Evolutionary conservation across 2,329 filamentous ascomycete species (phyloP).

Genomic region (Thelonectria olida): DNA sequence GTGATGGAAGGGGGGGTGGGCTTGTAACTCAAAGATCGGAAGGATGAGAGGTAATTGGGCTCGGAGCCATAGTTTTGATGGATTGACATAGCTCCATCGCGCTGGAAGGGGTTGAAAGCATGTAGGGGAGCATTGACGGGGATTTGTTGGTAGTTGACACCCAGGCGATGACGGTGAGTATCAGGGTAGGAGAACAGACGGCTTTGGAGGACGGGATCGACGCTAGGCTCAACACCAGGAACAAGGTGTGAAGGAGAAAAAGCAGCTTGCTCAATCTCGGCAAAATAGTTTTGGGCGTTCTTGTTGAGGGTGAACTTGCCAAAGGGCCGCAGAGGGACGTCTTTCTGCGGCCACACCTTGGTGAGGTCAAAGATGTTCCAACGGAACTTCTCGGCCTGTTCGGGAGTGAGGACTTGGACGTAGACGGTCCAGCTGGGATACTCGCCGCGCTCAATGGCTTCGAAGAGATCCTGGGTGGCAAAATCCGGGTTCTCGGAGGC

Average conservation of each 20-base stretch:
- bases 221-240: conserved; percentile 68
- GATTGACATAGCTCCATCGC: conserved; percentile 76
- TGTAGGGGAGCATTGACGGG: conserved; percentile 67
- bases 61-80: conserved; percentile 71
- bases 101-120: conserved; percentile 74
- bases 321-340: conserved; percentile 71
- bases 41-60: conserved; percentile 65
- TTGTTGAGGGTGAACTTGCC: conserved; percentile 74
- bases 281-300: conserved; percentile 69
- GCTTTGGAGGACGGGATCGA: conserved; percentile 69
- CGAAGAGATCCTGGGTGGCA: conserved; percentile 70
- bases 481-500: conserved; percentile 69
- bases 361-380: conserved; percentile 78
- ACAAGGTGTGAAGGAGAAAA: conserved; percentile 74
- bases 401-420: conserved; percentile 70
- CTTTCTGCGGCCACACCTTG: conserved; percentile 75
- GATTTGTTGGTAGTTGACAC: conserved; percentile 71
- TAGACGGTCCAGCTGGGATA: conserved; percentile 71
- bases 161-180: conserved; percentile 74
- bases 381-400: conserved; percentile 69
- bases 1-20: conserved; percentile 50
- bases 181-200: conserved; percentile 71
- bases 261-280: conserved; percentile 73
- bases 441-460: conserved; percentile 68
- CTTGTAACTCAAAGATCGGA: conserved; percentile 55